Evolutionary conservation across 2,329 filamentous ascomycete genomes (phyloP).

Genomic region (Ceratocystiopsis minuta): DNA sequence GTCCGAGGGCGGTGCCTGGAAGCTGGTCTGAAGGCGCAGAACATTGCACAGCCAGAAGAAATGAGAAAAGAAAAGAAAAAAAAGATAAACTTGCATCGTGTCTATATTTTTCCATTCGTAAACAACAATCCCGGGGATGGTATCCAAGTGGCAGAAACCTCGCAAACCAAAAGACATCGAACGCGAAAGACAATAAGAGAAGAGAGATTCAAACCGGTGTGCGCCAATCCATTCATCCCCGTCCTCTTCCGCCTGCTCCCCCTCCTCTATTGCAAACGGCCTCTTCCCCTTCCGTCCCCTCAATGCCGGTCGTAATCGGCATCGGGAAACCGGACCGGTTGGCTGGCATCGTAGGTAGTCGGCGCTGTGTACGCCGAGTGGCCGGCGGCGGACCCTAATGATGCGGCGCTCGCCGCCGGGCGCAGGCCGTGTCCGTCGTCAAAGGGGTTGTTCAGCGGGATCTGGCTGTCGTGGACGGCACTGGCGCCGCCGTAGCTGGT

Average conservation of each 20-base stretch:
- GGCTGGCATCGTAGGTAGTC: slow-evolving; percentile 25
- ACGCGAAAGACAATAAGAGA: too few relatives aligned
- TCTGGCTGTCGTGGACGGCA: neutral
- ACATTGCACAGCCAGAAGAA: too few relatives aligned
- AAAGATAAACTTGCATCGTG: too few relatives aligned
- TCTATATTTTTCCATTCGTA: too few relatives aligned
- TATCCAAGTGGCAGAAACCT: too few relatives aligned
- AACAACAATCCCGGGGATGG: too few relatives aligned
- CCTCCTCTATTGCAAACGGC: neutral
- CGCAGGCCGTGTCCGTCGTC: slow-evolving; percentile 23
- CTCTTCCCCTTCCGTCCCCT: neutral
- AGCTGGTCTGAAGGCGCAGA: slow-evolving; percentile 33
- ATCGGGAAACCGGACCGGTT: slow-evolving; percentile 35
- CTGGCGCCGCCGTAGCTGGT: slow-evolving; percentile 11
- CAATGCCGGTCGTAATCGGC: slow-evolving; percentile 37
- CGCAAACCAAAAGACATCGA: too few relatives aligned
- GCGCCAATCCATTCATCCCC: too few relatives aligned
- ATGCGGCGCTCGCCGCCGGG: slow-evolving; percentile 7
- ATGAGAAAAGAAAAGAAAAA: neutral
- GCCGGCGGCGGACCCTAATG: slow-evolving; percentile 3
- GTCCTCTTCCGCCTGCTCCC: too few relatives aligned
- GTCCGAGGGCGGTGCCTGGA: slow-evolving; percentile 48
- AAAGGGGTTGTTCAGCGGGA: slow-evolving; percentile 20
- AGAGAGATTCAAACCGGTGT: too few relatives aligned
- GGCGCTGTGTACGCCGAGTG: slow-evolving; percentile 21